phyloP scores from a whole-genome alignment of 345 rosid genomes.

The Sisymbrium irio region DNA sequence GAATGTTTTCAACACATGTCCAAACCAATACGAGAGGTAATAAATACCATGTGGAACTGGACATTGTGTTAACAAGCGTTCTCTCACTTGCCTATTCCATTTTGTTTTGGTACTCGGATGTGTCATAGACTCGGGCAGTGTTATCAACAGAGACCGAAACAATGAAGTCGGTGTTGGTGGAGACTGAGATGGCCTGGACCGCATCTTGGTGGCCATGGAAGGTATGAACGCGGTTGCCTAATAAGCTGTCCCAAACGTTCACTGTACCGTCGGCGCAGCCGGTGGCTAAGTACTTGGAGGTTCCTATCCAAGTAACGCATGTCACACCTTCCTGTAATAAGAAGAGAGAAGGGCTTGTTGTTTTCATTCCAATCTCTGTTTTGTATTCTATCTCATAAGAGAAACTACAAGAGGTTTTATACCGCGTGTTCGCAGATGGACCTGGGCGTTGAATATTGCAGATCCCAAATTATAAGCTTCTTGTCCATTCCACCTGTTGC shows the following conservation, averaged over 20 bases:
- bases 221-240: constrained; percentile 62
- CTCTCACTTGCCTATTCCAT: constrained; percentile 18
- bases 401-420: constrained; percentile 7
- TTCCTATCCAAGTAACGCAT: constrained; percentile 77
- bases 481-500: constrained; percentile 88
- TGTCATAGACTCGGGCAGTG: constrained; percentile 76
- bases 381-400: background rate
- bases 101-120: constrained; percentile 45
- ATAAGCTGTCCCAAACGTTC: constrained; percentile 76
- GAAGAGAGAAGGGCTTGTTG: background rate
- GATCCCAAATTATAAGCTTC: constrained; percentile 83
- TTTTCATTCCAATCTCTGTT: background rate
- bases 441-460: constrained; percentile 70
- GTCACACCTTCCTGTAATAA: constrained; percentile 66
- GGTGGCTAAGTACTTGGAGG: constrained; percentile 61
- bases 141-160: constrained; percentile 70
- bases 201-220: constrained; percentile 63
- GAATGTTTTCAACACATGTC: background rate
- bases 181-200: constrained; percentile 54
- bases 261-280: constrained; percentile 79
- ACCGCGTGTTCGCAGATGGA: constrained; percentile 77
- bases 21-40: background rate
- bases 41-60: background rate
- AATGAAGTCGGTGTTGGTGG: constrained; percentile 51
- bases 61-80: constrained; percentile 10